Conservation (phyloP, 2,329 filamentous ascomycete species). For the Thyridium curvatum region DNA sequence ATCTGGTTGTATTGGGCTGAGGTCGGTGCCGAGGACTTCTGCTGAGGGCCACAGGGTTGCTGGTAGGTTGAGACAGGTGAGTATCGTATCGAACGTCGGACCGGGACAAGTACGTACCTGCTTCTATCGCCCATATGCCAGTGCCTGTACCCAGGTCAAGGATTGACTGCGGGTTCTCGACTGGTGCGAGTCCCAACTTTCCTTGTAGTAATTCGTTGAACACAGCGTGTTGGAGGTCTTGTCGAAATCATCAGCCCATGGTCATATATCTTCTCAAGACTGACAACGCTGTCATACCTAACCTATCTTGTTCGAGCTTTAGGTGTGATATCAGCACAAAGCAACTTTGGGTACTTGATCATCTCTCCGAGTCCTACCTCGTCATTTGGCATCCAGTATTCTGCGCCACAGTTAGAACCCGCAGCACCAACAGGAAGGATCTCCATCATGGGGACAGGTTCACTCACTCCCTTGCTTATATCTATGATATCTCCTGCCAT, state of each 20-base stretch:
- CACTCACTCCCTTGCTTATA: conserved; percentile 10
- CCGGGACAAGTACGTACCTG: conserved; percentile 20
- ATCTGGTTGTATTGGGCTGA: conserved; percentile 38
- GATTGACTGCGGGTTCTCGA: conserved; percentile 23
- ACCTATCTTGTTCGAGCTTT: conserved; percentile 14
- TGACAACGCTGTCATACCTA: conserved; percentile 8
- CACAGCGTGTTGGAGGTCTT: conserved; percentile 29
- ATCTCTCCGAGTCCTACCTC: conserved; percentile 2
- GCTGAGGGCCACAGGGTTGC: conserved; percentile 2
- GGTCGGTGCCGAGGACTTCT: conserved; percentile 36
- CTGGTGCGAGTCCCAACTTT: conserved; percentile 36
- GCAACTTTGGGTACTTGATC: not conserved
- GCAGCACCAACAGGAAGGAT: not conserved
- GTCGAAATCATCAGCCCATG: not conserved
- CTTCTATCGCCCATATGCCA: conserved; percentile 44
- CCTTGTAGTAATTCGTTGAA: conserved; percentile 30
- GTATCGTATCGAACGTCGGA: too few species aligned
- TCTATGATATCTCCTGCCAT: conserved; percentile 11
- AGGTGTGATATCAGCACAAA: not conserved
- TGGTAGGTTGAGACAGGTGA: too few species aligned
- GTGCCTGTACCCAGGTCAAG: conserved; percentile 35
- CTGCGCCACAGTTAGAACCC: not conserved
- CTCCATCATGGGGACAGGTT: not conserved
- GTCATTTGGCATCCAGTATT: conserved; percentile 14
- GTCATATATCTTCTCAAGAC: not conserved